phyloP scores from a whole-genome alignment of 1,284 basidiomycete genomes.

The Trichosporon asahii region DNA sequence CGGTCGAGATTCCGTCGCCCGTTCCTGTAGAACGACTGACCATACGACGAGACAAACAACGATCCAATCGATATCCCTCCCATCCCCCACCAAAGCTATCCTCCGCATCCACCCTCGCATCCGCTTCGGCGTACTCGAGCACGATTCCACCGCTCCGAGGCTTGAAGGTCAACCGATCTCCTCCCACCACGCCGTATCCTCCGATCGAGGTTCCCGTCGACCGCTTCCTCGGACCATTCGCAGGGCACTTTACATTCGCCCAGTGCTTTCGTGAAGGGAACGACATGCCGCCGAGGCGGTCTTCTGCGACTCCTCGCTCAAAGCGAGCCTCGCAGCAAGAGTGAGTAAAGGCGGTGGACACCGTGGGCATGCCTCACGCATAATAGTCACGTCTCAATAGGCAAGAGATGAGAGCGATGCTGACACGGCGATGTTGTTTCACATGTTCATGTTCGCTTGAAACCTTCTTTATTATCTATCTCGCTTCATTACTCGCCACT shows the following conservation, averaged over 20 bases:
- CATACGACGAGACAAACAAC: conserved; percentile 8
- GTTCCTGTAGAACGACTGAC: neutral
- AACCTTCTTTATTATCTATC: neutral
- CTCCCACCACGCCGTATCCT: neutral
- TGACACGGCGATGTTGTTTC: neutral
- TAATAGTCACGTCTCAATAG: neutral
- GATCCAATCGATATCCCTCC: no score
- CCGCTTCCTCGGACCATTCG: neutral
- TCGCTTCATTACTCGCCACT: neutral
- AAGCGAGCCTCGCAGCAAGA: conserved; percentile 1
- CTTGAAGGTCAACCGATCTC: neutral
- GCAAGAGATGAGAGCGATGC: neutral
- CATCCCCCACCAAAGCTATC: neutral
- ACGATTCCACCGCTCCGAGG: conserved; percentile 2
- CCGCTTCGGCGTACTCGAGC: neutral
- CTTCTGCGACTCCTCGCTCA: neutral
- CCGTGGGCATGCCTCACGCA: neutral
- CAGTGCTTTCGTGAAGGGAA: neutral
- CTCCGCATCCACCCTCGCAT: neutral
- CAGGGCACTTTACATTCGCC: conserved; percentile 3
- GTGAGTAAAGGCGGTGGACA: neutral
- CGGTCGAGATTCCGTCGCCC: neutral
- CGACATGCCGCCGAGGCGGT: conserved; percentile 5
- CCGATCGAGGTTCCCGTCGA: neutral
- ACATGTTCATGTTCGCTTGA: neutral